phyloP scores from a whole-genome alignment of 192 early-diverging fungal genomes.

The Rhizoclosmatium globosum region DNA sequence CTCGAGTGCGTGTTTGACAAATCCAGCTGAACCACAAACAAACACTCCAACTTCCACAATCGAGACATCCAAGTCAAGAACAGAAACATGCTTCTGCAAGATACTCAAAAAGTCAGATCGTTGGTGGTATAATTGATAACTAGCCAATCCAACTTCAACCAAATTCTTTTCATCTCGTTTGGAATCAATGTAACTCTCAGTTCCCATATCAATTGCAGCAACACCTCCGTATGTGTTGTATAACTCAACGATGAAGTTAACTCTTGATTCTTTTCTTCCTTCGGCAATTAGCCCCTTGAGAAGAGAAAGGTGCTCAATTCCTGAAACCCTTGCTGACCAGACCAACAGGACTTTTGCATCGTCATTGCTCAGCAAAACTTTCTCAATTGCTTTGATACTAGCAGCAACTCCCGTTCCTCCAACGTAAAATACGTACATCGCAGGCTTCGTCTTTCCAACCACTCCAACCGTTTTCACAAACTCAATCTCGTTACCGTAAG shows the following conservation, averaged over 20 bases:
- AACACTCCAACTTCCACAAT: slow-evolving; percentile 21
- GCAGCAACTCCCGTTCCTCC: slow-evolving; percentile 25
- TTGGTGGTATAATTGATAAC: neutral
- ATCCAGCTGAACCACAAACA: slow-evolving; percentile 12
- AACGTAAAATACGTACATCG: slow-evolving; percentile 13
- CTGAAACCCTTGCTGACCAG: neutral
- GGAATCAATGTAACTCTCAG: too few species aligned
- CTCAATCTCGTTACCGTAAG: slow-evolving; percentile 13
- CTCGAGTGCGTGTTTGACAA: neutral
- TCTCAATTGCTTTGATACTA: neutral
- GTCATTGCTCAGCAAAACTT: neutral
- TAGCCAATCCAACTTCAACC: neutral
- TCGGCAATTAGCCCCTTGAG: too few species aligned
- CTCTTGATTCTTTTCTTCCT: too few species aligned
- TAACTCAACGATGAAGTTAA: too few species aligned
- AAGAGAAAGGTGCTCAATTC: too few species aligned
- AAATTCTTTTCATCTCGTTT: too few species aligned
- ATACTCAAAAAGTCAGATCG: neutral
- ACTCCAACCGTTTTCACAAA: neutral
- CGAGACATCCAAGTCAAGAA: neutral
- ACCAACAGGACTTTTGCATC: neutral
- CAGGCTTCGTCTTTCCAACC: neutral
- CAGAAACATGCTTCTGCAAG: neutral
- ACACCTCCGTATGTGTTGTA: too few species aligned
- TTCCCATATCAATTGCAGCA: too few species aligned